These are phyloP conservation scores for Tieghemiomyces parasiticus DNA, from an alignment of 192 early-diverging fungal species.

Conservation along the genomic window DNA sequence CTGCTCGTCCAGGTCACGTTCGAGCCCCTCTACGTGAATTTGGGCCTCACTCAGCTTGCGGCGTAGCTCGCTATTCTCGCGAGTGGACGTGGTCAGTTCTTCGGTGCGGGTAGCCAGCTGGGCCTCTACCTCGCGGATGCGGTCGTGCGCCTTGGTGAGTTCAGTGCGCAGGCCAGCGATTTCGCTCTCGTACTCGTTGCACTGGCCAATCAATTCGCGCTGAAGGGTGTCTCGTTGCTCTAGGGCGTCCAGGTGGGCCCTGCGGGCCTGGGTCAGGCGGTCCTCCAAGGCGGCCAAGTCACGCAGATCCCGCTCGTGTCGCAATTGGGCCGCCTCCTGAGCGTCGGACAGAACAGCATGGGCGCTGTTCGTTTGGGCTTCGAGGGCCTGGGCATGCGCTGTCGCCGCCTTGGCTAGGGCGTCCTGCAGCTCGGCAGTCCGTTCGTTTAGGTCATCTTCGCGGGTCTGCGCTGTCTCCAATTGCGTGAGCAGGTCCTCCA, in stretches of 20 bases:
- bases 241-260: background rate
- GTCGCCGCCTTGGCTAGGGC: background rate
- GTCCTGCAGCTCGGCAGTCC: background rate
- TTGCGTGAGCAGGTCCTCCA: background rate
- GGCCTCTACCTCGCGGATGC: background rate
- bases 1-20: background rate
- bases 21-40: background rate
- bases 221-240: constrained; percentile 2
- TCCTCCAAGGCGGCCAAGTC: background rate
- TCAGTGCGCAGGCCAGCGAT: background rate
- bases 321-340: constrained; percentile 2
- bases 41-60: background rate
- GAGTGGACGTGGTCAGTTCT: background rate
- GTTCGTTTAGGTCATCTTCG: background rate
- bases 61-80: background rate
- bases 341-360: background rate
- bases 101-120: background rate
- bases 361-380: background rate
- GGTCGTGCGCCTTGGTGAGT: background rate
- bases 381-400: background rate
- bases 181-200: constrained; percentile 7
- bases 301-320: background rate
- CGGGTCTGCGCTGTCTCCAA: background rate
- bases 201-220: background rate
- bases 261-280: background rate